These are phyloP conservation scores for Mycena polygramma DNA, from an alignment of 768 basidiomycete species.

Conservation along the genomic window DNA sequence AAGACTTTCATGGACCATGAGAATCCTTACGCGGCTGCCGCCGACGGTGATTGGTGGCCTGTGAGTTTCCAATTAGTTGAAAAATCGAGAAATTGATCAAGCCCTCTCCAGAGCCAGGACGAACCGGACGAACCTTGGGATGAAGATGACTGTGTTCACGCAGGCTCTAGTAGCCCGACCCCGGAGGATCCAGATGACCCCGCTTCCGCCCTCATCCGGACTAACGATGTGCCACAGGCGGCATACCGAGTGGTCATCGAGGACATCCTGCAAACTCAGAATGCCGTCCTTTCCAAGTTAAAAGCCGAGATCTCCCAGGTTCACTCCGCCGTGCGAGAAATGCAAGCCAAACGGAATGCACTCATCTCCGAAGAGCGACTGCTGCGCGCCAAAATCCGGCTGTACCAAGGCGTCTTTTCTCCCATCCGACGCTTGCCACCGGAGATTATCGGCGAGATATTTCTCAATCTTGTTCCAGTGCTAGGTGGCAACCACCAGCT, in stretches of 20 bases:
- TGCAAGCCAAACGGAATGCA: too few species aligned
- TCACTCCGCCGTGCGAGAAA: not conserved
- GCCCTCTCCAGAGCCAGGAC: too few species aligned
- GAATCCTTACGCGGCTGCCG: too few species aligned
- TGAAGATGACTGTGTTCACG: too few species aligned
- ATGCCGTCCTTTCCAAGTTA: not conserved
- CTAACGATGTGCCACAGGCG: not conserved
- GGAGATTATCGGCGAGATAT: constrained; percentile 72
- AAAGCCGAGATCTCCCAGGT: not conserved
- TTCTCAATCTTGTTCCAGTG: constrained; percentile 67
- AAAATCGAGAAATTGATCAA: too few species aligned
- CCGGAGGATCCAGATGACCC: too few species aligned
- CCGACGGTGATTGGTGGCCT: too few species aligned
- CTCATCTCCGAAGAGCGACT: not conserved
- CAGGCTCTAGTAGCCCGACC: too few species aligned
- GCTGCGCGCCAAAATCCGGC: not conserved
- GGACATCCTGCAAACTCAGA: not conserved
- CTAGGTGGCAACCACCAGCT: not conserved
- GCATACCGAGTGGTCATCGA: not conserved
- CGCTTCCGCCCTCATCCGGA: too few species aligned
- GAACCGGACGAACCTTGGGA: too few species aligned
- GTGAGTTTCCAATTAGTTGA: too few species aligned
- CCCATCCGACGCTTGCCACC: constrained; percentile 53
- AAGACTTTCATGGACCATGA: too few species aligned
- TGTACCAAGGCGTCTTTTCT: not conserved